Conservation (phyloP, 345 rosid species). For the Gynandropsis gynandra region DNA sequence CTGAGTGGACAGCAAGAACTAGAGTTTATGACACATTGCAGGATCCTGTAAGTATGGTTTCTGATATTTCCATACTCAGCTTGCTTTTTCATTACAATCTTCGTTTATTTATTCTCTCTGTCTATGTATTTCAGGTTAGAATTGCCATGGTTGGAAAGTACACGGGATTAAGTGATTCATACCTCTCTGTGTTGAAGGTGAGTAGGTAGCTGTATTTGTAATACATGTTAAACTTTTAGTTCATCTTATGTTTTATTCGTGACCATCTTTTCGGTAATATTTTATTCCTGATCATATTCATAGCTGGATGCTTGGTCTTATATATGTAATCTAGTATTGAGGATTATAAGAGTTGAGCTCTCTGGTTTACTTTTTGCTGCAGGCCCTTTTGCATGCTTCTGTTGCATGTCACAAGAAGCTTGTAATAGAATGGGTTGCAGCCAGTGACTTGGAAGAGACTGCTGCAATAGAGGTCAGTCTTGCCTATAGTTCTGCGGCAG, state of each 20-base stretch:
- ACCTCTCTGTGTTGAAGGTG: conserved; percentile 74
- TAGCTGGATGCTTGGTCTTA: not conserved
- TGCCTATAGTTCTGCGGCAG: conserved; percentile 14
- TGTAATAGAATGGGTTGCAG: conserved; percentile 67
- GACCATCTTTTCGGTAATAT: too few species aligned
- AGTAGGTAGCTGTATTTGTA: conserved; percentile 13
- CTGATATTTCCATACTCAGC: not conserved
- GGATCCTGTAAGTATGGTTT: conserved; percentile 47
- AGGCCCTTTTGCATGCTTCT: conserved; percentile 89
- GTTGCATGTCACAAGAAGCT: conserved; percentile 67
- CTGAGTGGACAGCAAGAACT: conserved; percentile 79
- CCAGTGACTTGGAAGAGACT: conserved; percentile 67
- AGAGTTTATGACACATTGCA: conserved; percentile 61
- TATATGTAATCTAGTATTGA: not conserved
- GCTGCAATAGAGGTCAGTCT: conserved; percentile 43
- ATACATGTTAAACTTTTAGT: conserved; percentile 1
- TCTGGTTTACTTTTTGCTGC: conserved; percentile 13
- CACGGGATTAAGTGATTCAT: conserved; percentile 66
- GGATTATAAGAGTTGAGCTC: conserved; percentile 11
- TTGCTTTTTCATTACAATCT: conserved; percentile 7
- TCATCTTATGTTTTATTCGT: conserved; percentile 9
- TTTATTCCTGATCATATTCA: not conserved
- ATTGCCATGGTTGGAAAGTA: conserved; percentile 86
- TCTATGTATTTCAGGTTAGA: conserved; percentile 43
- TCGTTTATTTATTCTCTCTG: conserved; percentile 11